Conservation (phyloP, 345 rosid genomes). For the Aquilaria malaccensis region DNA sequence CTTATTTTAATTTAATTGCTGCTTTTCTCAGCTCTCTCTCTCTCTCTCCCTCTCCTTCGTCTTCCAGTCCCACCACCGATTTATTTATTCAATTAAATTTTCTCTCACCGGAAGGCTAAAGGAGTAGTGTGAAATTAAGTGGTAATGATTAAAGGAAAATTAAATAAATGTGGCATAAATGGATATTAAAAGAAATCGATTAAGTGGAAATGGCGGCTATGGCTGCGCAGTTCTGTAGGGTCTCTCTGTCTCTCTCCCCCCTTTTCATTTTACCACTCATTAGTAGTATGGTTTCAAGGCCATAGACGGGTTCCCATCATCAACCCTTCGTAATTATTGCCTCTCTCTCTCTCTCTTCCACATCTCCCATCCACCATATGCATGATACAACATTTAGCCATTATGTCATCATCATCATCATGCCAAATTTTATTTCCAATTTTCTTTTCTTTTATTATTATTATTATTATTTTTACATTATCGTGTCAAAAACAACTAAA, state of each 20-base stretch:
- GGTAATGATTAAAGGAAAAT: background rate
- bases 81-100: background rate
- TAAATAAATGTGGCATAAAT: background rate
- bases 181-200: conserved; percentile 2
- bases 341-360: background rate
- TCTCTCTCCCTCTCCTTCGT: conserved; percentile 9
- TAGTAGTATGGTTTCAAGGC: conserved; percentile 12
- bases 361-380: background rate
- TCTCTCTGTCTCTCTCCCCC: background rate
- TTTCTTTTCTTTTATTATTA: too few species aligned
- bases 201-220: conserved; percentile 60
- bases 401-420: background rate
- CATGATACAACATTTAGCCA: background rate
- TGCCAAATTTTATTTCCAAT: background rate
- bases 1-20: conserved; percentile 6
- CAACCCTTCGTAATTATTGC: conserved; percentile 45
- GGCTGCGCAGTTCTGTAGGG: conserved; percentile 47
- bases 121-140: background rate
- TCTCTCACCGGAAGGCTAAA: background rate
- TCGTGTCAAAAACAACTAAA: too few species aligned
- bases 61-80: conserved; percentile 3
- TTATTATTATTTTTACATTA: too few species aligned
- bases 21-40: conserved; percentile 19
- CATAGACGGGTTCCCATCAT: conserved; percentile 25
- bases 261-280: background rate